Evolutionary conservation across 345 rosid species (phyloP), one percentile per base, ranked within the genome.

Genomic region (Euphorbia lathyris): DNA sequence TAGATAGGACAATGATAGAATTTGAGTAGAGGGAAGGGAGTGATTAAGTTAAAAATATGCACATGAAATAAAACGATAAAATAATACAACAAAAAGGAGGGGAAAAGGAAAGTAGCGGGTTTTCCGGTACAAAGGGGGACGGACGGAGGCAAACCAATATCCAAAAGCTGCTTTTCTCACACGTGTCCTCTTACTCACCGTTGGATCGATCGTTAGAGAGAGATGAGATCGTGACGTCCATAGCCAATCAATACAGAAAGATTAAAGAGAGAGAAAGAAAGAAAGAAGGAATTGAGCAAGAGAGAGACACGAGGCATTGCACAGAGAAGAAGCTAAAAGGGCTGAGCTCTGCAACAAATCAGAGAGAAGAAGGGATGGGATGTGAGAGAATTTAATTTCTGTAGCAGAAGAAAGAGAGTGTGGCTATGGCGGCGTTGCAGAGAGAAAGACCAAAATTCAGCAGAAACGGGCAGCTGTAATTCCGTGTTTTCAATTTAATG

Each of bases 391-490:
- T 76, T 81, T 69, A 83, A 75, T 79, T 78, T 47, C 61, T 30
- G 79, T 74, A 68, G 81, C 84, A 78, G 85, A 77, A 77, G 58
- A 69, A 68, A 63, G 81, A 80, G 68, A 82, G 84, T 63, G 71
- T 20, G 66, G 66, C 61, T 79, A 84, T 83, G 91, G 86, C 96
- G 91, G 96, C 96, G 87, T 81, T 83, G 96, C 86, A 83, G 87
- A 74, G 78, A 79, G 10, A 30, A 23, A 63, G 32, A 63, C n/a
- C 23, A 9, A 5, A 40, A 62, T n/a, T 51, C 58, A 25, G 17
- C 61, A 57, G 32, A 2, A 22, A 23, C 70, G 78, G 22, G 69
- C 78, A 72, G 86, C 77, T 79, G 78, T 75, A 77, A 79, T 79
- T 62, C 73, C 68, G 72, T 47, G 74, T 60, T 71, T 71, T 56